Evolutionary conservation across 2,329 filamentous ascomycete genomes (phyloP), one percentile per base, ranked within the genome.

Genomic region (Ophioceras dolichostomum): DNA sequence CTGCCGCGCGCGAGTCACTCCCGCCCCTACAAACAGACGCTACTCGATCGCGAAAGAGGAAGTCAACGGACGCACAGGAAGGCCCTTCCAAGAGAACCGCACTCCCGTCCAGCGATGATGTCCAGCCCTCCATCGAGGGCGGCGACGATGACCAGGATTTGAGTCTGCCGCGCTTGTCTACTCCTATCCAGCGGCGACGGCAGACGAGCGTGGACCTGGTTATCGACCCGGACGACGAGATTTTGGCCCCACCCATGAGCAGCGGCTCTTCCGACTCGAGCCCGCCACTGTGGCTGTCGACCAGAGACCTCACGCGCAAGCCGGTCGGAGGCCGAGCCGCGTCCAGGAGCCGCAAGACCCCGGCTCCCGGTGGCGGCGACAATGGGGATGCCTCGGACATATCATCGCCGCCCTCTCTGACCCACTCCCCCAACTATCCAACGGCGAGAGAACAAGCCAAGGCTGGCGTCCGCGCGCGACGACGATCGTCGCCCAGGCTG

Each of bases 391-490:
- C 7, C 22, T 75, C 70, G 1, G 66, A 74, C 32, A 57, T 73
- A 10, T 79, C 76, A 2, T 79, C 75, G 3, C 76, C 75, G 0
- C 76, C 76, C 1, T 79, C 76, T 0, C 60, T 81, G 4, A 81
- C 76, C 4, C 75, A 80, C 48, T 81, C 76, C 1, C 76, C 76
- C 22, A 79, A 79, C 46, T 67, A 62, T 41, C 53, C 46, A 26
- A 34, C 36, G 10, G 35, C 14, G 20, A 29, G 42, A 32, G 40
- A 43, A 46, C 43, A 55, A 24, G 52, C 51, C 33, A 61, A 61
- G 32, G 26, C 27, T 13, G 32, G 31, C 10, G 32, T n/a, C n/a
- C n/a, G n/a, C n/a, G n/a, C n/a, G n/a, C n/a, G n/a, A n/a, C n/a
- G n/a, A n/a, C n/a, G n/a, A n/a, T 60, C 4, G 64, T 67, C 36